Evolutionary conservation across 2,329 filamentous ascomycete genomes (phyloP).

Genomic region (Proliferodiscus dingleyae): DNA sequence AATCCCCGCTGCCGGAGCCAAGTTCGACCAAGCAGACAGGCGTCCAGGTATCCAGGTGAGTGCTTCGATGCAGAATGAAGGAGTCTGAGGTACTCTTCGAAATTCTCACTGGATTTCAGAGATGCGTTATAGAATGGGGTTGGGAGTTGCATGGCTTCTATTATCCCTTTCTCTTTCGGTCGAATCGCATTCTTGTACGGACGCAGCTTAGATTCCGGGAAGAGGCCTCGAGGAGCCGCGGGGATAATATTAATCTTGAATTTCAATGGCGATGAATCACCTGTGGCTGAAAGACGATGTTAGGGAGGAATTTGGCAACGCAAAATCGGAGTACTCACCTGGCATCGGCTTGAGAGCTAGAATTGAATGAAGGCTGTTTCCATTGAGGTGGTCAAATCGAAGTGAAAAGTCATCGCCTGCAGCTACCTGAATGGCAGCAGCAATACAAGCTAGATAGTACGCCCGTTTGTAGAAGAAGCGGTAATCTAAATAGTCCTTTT

Average conservation of each 20-base stretch:
- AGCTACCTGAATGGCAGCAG: constrained; percentile 60
- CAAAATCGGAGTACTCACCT: constrained; percentile 8
- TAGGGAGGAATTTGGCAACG: background rate
- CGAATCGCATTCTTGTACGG: constrained; percentile 68
- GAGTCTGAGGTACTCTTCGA: constrained; percentile 69
- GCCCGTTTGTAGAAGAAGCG: constrained; percentile 93
- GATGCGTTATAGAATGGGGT: constrained; percentile 90
- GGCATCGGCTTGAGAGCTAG: constrained; percentile 40
- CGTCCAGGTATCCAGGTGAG: constrained; percentile 59
- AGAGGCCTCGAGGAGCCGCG: constrained; percentile 63
- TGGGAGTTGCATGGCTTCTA: constrained; percentile 39
- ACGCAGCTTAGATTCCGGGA: constrained; percentile 65
- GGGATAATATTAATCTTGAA: constrained; percentile 73
- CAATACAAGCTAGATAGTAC: constrained; percentile 82
- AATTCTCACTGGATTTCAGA: constrained; percentile 70
- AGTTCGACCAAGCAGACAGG: constrained; percentile 77
- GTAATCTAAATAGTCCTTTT: constrained; percentile 90
- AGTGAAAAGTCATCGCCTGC: constrained; percentile 51
- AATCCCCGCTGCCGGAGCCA: constrained; percentile 91
- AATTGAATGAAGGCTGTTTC: constrained; percentile 73
- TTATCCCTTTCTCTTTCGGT: constrained; percentile 42
- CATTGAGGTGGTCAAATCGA: constrained; percentile 62
- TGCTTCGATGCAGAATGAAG: constrained; percentile 65
- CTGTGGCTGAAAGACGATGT: constrained; percentile 28
- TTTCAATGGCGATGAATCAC: constrained; percentile 33